Evolutionary conservation across 495 filamentous ascomycete species (phyloP), one percentile per base, ranked within the genome.

Genomic region (Astrocystis sublimbata): DNA sequence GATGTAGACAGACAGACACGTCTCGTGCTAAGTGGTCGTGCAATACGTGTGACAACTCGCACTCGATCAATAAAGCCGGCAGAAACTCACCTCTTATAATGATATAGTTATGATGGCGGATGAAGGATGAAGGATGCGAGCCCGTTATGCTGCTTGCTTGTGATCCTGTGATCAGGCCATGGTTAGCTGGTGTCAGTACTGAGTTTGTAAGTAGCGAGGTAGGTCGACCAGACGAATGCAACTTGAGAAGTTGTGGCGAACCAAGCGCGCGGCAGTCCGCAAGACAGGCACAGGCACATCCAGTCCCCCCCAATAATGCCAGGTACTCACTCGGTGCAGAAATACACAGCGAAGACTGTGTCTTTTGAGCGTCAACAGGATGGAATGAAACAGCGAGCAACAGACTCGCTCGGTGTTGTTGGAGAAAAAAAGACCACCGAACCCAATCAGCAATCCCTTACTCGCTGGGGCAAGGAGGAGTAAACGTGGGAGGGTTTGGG

Each of bases 41-140:
- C 38, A 41, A 53, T 61, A 28, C 24, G 33, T 42, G 58, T 50
- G 45, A 61, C 47, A 38, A 49, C 45, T 6, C 17, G 26, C 36
- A 24, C 31, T 23, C 47, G 45, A 28, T 53, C 36, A 61, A n/a
- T 24, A 24, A 38, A 17, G 38, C 23, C 47, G 17, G 49, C 12
- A 43, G 36, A n/a, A 61, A 61, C 58, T 61, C 49, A 61, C 58
- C 58, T 61, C 58, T 61, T 30, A 52, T 45, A 28, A 61, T 45
- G 58, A 53, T n/a, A n/a, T n/a, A n/a, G n/a, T n/a, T n/a, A n/a
- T n/a, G n/a, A n/a, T n/a, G n/a, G n/a, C n/a, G n/a, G n/a, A n/a
- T 53, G 47, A 15, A 19, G 17, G 58, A 23, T 24, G 26, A 36
- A 41, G 47, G 19, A 35, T 19, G 42, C 47, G 47, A 42, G 26